Evolutionary conservation across 2,329 filamentous ascomycete species (phyloP), one percentile per base, ranked within the genome.

Genomic region (Fonsecaea multimorphosa): DNA sequence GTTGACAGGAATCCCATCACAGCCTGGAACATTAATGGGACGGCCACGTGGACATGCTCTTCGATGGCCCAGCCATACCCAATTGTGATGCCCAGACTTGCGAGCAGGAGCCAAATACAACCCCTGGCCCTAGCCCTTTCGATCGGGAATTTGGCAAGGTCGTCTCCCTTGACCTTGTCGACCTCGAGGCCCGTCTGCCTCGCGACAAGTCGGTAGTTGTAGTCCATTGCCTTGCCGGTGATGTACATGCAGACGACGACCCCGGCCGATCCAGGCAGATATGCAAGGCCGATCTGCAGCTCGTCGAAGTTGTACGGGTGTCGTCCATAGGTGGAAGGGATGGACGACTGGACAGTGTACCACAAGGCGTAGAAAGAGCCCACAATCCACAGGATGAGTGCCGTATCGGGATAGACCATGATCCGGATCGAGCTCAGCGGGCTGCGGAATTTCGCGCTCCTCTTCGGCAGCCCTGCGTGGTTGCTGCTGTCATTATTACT

Each of bases 61-160:
- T 80, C 61, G 38, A 82, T 68, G 44, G 76, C 74, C 79, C 80
- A 82, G 6, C 78, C 79, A 63, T 80, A 82, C 1, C 73, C 74
- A 16, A 81, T 71, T 9, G 79, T 69, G 27, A 71, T 74, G 22
- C 75, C 49, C 16, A 75, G 56, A 12, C 79, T 72, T 52, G 79
- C 78, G 11, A 34, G 32, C 11, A 34, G 11, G 32, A 34, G 32
- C 32, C 32, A 34, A 9, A 34, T 34, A 34, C 32, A 34, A 3
- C 32, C 32, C 11, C 32, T 34, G 11, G 4, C 11, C 11, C 32
- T 34, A 2, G 32, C 32, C 11, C 32, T 7, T 9, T 34, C 32
- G 32, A 34, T 34, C 6, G 32, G 32, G 32, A 34, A 34, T 9
- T 12, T 2, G 32, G 11, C 32, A 34, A 34, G 32, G 11, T 34